A percentile compares a stretch with the other conserved stretches of the same genome.
phyloP scores from a whole-genome alignment of 257 asterid species.

The Paraleonurus japonicus region DNA sequence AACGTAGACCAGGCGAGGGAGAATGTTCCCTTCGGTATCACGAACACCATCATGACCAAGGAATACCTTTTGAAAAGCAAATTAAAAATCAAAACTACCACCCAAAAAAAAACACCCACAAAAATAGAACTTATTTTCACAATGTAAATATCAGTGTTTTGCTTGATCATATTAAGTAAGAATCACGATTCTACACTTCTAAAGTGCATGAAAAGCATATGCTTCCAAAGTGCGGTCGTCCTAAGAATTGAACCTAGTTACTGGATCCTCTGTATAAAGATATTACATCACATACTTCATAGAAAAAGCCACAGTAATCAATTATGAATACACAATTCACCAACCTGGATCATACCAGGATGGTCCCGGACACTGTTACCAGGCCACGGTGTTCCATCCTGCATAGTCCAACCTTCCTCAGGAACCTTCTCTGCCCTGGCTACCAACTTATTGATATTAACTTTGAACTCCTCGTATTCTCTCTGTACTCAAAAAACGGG shows the following conservation, averaged over 20 bases:
- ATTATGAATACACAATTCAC: conserved; percentile 10
- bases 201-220: background rate
- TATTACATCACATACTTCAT: background rate
- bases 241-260: too few relatives aligned
- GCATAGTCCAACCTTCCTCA: conserved; percentile 97
- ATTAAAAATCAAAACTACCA: conserved; percentile 3
- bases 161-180: background rate
- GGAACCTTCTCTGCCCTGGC: conserved; percentile 84
- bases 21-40: conserved; percentile 66
- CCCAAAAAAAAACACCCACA: background rate
- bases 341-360: conserved; percentile 97
- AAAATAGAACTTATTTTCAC: background rate
- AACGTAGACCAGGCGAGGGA: conserved; percentile 77
- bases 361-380: conserved; percentile 92
- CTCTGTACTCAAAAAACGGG: conserved; percentile 42
- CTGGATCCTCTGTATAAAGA: background rate
- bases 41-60: conserved; percentile 68
- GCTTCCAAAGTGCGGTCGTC: background rate
- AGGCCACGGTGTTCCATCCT: conserved; percentile 95
- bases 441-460: conserved; percentile 67
- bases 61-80: conserved; percentile 55
- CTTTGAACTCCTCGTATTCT: conserved; percentile 92
- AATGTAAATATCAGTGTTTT: background rate
- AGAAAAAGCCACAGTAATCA: background rate
- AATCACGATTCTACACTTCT: background rate